phyloP scores from a whole-genome alignment of 2,329 filamentous ascomycete species.

The Cytospora piceicola region DNA sequence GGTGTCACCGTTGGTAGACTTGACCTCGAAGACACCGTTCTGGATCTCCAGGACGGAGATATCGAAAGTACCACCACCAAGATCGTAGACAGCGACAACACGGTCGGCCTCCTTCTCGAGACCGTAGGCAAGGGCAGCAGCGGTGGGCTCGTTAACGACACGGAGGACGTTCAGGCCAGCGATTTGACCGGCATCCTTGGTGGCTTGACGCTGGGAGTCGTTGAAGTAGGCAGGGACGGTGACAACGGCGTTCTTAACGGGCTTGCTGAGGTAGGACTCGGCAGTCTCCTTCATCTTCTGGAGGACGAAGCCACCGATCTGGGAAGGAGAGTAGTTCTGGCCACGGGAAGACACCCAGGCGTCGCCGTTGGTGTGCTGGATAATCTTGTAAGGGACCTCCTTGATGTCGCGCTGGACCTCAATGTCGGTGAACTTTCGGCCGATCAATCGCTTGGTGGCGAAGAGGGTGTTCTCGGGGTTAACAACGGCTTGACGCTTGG shows the following conservation, averaged over 20 bases:
- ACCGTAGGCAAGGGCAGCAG: slow-evolving; percentile 93
- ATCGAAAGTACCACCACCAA: slow-evolving; percentile 99
- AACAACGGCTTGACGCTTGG: slow-evolving; percentile 97
- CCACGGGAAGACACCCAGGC: slow-evolving; percentile 93
- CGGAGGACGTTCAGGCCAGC: slow-evolving; percentile 94
- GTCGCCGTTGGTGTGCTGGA: slow-evolving; percentile 94
- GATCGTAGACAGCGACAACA: slow-evolving; percentile 93
- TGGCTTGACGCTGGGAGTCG: slow-evolving; percentile 95
- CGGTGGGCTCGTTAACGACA: slow-evolving; percentile 97
- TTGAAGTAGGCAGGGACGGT: slow-evolving; percentile 99
- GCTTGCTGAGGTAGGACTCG: slow-evolving; percentile 88
- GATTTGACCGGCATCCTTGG: slow-evolving; percentile 97
- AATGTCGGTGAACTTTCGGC: slow-evolving; percentile 90
- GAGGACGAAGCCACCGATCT: slow-evolving; percentile 94
- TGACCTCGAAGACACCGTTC: slow-evolving; percentile 97
- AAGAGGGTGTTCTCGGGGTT: slow-evolving; percentile 99
- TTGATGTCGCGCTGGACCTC: slow-evolving; percentile 97
- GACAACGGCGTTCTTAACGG: slow-evolving; percentile 93
- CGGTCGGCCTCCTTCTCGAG: slow-evolving; percentile 92
- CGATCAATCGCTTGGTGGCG: slow-evolving; percentile 97
- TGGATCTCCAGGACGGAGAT: slow-evolving; percentile 97
- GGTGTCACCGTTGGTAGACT: slow-evolving; percentile 98
- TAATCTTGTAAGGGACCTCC: slow-evolving; percentile 98
- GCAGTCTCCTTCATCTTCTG: slow-evolving; percentile 99
- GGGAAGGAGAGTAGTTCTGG: slow-evolving; percentile 97